phyloP scores from a whole-genome alignment of 2,329 filamentous ascomycete species.

The Colletotrichum liriopes region DNA sequence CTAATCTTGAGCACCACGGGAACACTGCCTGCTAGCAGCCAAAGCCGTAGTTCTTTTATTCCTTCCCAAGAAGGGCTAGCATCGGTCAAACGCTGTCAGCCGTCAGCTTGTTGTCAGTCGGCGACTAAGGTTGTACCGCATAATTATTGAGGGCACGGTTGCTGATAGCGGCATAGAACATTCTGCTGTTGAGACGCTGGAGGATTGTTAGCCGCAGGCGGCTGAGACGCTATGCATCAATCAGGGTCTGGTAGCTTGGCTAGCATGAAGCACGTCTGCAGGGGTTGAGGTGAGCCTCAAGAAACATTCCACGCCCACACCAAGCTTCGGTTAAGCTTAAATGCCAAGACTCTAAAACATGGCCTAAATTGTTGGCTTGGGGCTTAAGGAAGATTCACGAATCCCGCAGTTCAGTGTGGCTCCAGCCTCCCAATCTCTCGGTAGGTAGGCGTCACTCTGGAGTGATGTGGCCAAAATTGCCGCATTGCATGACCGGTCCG shows the following conservation, averaged over 20 bases:
- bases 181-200: neutral
- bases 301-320: neutral
- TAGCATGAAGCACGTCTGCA: neutral
- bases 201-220: neutral
- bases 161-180: neutral
- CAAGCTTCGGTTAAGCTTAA: conserved; percentile 4
- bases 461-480: neutral
- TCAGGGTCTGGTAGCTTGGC: neutral
- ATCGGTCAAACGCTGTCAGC: neutral
- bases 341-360: conserved; percentile 8
- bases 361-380: neutral
- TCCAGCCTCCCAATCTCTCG: neutral
- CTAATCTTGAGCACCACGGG: too few species aligned
- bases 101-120: neutral
- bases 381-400: neutral
- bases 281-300: neutral
- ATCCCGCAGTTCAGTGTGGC: neutral
- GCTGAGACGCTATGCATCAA: conserved; percentile 13
- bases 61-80: neutral
- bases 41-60: neutral
- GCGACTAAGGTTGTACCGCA: neutral
- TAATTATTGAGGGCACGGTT: neutral
- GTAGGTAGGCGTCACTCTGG: neutral
- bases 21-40: neutral
- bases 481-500: neutral